Evolutionary conservation across 2,329 filamentous ascomycete genomes (phyloP), one percentile per base, ranked within the genome.

Genomic region (Penicillium sp.): DNA sequence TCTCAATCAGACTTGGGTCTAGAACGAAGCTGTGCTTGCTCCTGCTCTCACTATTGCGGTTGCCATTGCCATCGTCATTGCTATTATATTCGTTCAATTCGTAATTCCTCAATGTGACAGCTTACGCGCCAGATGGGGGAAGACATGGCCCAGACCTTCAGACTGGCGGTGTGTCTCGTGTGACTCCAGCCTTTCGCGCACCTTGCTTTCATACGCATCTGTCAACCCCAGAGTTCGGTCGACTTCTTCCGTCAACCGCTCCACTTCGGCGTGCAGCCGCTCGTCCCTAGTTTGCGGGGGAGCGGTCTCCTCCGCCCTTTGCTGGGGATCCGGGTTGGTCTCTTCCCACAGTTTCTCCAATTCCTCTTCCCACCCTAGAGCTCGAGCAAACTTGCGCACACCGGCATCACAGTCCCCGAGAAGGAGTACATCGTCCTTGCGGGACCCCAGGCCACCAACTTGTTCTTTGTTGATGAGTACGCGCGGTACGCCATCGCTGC

Each of bases 381-480:
- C 86, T 59, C 88, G 81, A 1, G 93, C 92, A 34, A 99, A 79
- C 70, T 84, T 86, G 50, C 89, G 82, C 1, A 97, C 88, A 0
- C 92, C 91, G 0, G 80, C 79, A 71, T 99, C 93, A 70, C 92
- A 97, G 64, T 92, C 86, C 1, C 89, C 91, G 2, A 97, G 78
- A 36, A 91, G 73, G 5, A 96, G 69, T 0, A 99, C 92, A 74
- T 99, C 94, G 67, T 99, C 92, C 0, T 87, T 70, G 24, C 91
- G 79, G 7, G 81, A 82, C 0, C 94, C 94, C 34, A 99, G 71
- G 18, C 84, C 84, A 0, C 94, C 93, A 0, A 96, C 94, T 34
- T 78, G 78, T 71, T 97, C 90, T 75, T 88, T 82, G 71, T 99
- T 99, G 72, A 99, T 90, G 18, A 99, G 79, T 2, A 99, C 77